Base-by-base conservation (phyloP, 768 basidiomycete species). In the Kwoniella dendrophila region DNA sequence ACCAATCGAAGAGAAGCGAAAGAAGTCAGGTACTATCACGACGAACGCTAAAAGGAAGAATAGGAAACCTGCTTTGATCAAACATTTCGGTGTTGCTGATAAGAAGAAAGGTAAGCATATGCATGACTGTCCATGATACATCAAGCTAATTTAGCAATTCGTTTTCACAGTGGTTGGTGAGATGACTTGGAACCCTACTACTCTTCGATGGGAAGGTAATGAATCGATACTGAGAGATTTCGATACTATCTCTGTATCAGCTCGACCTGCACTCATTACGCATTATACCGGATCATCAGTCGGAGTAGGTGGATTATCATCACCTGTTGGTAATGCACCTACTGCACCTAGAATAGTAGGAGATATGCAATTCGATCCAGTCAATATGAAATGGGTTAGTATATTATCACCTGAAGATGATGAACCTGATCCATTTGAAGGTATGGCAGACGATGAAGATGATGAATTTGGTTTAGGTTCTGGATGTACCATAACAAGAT, bases 341-440 rank as follows among this genome's bases (percentile, higher is more conserved):
- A 4, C 51, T 10, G 54, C 60, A 48, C 60, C 60, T 36, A 86
- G 91, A 60, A 87, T 92, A 78, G 95, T 97, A 20, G 96, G 96
- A 45, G 92, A 93, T 82, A 99, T 99, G 95, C 86, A 92, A 36
- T 98, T 99, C 73, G 94, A 99, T 80, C 94, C 96, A 1, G 74
- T 85, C 43, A 86, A 87, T 26, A 97, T 97, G 93, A 90, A 92
- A 74, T 97, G 92, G 92, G 85, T 98, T 11, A 67, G 80, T 90
- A 90, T 58, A 87, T 87, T 62, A 40, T 84, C 87, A 5, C 87
- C 89, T 22, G 92, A 92, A 59, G 90, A 95, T 73, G 91, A 94
- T 40, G 93, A 97, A 75, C 90, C 90, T 6, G 93, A 97, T 75
- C 89, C 93, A n/a, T 95, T 96, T 77, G 91, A 90, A 47, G 89